Conservation (phyloP, 805 yeast species). For the Yamadazyma tumulicola region DNA sequence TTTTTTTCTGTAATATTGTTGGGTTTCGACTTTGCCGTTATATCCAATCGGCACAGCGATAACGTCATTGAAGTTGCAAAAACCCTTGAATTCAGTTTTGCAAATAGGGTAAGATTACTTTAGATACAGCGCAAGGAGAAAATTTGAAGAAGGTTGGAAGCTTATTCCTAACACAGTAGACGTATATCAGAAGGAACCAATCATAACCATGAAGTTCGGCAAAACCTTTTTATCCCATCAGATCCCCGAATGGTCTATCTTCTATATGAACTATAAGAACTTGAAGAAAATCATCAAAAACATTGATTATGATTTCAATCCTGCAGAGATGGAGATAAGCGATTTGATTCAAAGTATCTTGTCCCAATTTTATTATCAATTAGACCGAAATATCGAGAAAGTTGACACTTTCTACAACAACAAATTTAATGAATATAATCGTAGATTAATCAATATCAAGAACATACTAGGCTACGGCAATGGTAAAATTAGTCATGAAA, state of each 20-base stretch:
- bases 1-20: too few species aligned
- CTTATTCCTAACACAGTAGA: too few species aligned
- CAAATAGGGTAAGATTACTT: too few species aligned
- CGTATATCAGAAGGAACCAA: too few species aligned
- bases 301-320: constrained; percentile 44
- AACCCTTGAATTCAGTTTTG: too few species aligned
- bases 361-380: constrained; percentile 68
- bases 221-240: constrained; percentile 77
- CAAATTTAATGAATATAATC: constrained; percentile 69
- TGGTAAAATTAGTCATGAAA: constrained; percentile 22
- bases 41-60: too few species aligned
- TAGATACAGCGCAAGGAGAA: too few species aligned
- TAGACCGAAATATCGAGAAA: constrained; percentile 77
- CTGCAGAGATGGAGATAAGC: constrained; percentile 18
- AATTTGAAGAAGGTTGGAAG: too few species aligned
- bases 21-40: too few species aligned
- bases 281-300: constrained; percentile 77
- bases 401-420: constrained; percentile 77
- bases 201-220: constrained; percentile 75
- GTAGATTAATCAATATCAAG: constrained; percentile 53
- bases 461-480: constrained; percentile 31
- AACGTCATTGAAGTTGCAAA: too few species aligned
- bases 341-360: constrained; percentile 42
- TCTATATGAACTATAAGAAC: constrained; percentile 81
- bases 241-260: constrained; percentile 88